Evolutionary conservation across 768 basidiomycete genomes (phyloP).

Genomic region (Naganishia randhawae): DNA sequence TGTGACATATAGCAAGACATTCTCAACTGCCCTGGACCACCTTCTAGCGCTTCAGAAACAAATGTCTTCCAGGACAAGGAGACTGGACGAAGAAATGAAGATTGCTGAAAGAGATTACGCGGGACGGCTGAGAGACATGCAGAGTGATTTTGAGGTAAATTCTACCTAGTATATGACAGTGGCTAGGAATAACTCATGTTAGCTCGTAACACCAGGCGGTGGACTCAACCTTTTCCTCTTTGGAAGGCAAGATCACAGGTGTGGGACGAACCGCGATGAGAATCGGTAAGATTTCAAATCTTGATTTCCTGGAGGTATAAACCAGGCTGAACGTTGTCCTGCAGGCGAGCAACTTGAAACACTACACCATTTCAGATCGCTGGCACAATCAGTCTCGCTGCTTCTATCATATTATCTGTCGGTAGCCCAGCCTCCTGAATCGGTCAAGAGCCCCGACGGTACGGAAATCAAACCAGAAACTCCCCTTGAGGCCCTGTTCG

Average conservation of each 20-base stretch:
- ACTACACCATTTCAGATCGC: conserved; percentile 81
- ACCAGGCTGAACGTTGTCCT: background rate
- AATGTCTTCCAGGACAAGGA: conserved; percentile 82
- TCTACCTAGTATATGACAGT: background rate
- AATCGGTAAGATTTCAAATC: conserved; percentile 62
- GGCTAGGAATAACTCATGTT: background rate
- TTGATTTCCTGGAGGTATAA: background rate
- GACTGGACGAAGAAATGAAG: conserved; percentile 85
- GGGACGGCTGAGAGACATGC: conserved; percentile 86
- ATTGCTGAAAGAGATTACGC: conserved; percentile 89
- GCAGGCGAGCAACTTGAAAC: conserved; percentile 92
- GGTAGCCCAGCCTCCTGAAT: conserved; percentile 57
- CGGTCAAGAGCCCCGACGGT: conserved; percentile 15
- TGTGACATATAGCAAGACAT: conserved; percentile 83
- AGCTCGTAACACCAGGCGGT: conserved; percentile 42
- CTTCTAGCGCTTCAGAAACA: conserved; percentile 82
- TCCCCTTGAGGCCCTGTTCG: conserved; percentile 65
- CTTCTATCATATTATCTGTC: conserved; percentile 91
- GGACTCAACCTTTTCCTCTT: conserved; percentile 76
- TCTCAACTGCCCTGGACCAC: conserved; percentile 84
- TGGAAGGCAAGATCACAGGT: conserved; percentile 86
- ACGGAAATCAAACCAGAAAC: conserved; percentile 59
- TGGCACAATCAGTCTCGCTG: conserved; percentile 90
- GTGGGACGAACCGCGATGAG: conserved; percentile 90
- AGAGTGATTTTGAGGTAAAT: conserved; percentile 85